Conservation (phyloP, 352 stramenopile species). For the Phytophthora nicotianae region DNA sequence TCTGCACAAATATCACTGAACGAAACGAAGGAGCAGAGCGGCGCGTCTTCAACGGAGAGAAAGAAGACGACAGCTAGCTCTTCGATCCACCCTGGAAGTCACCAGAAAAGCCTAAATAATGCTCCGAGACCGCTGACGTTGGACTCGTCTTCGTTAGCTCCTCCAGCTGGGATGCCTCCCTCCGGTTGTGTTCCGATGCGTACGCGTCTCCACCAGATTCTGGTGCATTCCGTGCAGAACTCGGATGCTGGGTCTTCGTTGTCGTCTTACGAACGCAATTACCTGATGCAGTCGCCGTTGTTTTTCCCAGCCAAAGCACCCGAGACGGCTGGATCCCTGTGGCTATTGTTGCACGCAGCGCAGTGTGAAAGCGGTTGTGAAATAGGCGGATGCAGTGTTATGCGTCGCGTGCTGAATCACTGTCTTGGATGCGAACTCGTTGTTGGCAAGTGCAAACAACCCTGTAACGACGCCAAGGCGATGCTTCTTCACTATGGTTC, state of each 20-base stretch:
- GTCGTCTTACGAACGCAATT: slow-evolving; percentile 52
- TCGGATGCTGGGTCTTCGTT: slow-evolving; percentile 49
- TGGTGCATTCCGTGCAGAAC: slow-evolving; percentile 51
- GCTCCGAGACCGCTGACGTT: slow-evolving; percentile 36
- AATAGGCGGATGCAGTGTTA: slow-evolving; percentile 68
- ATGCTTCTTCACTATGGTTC: slow-evolving; percentile 77
- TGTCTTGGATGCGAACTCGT: slow-evolving; percentile 63
- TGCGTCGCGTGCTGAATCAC: slow-evolving; percentile 71
- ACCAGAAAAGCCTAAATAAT: slow-evolving; percentile 28
- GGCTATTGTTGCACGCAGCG: slow-evolving; percentile 63
- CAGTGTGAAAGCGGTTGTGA: slow-evolving; percentile 54
- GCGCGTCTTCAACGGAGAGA: slow-evolving; percentile 5
- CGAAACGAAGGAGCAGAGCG: slow-evolving; percentile 29
- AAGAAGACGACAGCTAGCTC: slow-evolving; percentile 29
- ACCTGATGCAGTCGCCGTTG: slow-evolving; percentile 59
- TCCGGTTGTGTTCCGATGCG: slow-evolving; percentile 42
- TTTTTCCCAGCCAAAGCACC: slow-evolving; percentile 55
- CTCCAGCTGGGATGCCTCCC: slow-evolving; percentile 29
- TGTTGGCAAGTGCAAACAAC: slow-evolving; percentile 67
- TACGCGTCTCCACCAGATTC: slow-evolving; percentile 47
- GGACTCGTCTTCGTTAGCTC: slow-evolving; percentile 31
- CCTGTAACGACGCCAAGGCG: slow-evolving; percentile 78
- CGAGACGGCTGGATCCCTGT: slow-evolving; percentile 72
- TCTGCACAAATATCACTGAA: slow-evolving; percentile 10
- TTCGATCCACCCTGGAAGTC: slow-evolving; percentile 24